Evolutionary conservation across 331 rosid genomes (phyloP).

Genomic region (Malus hybrid): DNA sequence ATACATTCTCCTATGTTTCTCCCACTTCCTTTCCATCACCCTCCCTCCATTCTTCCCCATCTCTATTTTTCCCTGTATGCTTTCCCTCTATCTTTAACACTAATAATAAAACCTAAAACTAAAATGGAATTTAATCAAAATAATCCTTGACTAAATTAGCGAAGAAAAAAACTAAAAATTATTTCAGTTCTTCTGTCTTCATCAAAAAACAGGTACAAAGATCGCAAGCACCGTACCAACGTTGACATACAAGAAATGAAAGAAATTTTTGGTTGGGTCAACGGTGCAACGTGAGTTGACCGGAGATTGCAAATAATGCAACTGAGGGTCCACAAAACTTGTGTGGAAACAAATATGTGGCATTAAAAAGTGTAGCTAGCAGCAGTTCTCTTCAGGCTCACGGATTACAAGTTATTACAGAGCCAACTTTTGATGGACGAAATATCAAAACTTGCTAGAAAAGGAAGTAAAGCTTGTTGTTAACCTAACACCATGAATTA

Average conservation of each 20-base stretch:
- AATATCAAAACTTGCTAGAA: background rate
- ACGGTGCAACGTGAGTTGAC: slow-evolving; percentile 20
- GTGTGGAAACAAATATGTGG: background rate
- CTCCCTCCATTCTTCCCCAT: too few relatives aligned
- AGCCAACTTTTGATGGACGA: background rate
- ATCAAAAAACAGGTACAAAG: background rate
- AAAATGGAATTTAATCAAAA: too few relatives aligned
- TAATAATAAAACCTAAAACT: too few relatives aligned
- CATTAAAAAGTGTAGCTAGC: slow-evolving; percentile 24
- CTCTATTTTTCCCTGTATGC: too few relatives aligned
- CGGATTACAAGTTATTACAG: background rate
- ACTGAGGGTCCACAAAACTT: background rate
- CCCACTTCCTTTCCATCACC: too few relatives aligned
- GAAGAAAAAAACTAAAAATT: background rate
- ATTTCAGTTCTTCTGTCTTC: background rate
- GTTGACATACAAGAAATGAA: background rate
- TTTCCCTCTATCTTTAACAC: too few relatives aligned
- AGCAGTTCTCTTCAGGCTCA: background rate
- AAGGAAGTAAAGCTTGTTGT: slow-evolving; percentile 4
- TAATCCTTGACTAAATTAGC: background rate
- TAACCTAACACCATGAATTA: slow-evolving; percentile 29
- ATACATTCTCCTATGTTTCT: too few relatives aligned
- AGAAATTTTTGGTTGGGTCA: background rate
- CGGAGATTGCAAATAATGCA: background rate
- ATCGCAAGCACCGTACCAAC: background rate